A percentile compares a stretch with the other conserved stretches of the same genome.
Conservation (phyloP, 192 early-diverging fungal species). For the Coemansia sp. region DNA sequence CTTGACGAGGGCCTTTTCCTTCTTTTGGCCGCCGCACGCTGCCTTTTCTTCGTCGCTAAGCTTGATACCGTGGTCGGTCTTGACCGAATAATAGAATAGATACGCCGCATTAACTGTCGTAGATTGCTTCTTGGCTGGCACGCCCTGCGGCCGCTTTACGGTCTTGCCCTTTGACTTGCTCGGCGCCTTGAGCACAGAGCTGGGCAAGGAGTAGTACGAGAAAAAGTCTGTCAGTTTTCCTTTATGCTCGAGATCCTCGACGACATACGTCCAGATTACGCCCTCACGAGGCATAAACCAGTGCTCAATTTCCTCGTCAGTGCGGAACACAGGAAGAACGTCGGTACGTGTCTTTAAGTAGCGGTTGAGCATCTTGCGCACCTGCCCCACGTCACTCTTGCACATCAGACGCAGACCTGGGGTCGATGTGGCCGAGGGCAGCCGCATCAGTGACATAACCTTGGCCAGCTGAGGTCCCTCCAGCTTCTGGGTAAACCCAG, state of each 20-base stretch:
- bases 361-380: slow-evolving; percentile 71
- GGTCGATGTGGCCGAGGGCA: slow-evolving; percentile 43
- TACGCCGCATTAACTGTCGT: slow-evolving; percentile 86
- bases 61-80: slow-evolving; percentile 38
- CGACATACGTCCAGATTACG: slow-evolving; percentile 95
- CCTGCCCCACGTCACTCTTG: slow-evolving; percentile 68
- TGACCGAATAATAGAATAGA: slow-evolving; percentile 86
- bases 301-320: slow-evolving; percentile 85
- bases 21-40: slow-evolving; percentile 40
- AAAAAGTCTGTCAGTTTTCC: slow-evolving; percentile 81
- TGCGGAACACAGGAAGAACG: slow-evolving; percentile 68
- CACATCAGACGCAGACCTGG: slow-evolving; percentile 81
- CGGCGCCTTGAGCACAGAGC: slow-evolving; percentile 76
- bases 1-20: slow-evolving; percentile 41
- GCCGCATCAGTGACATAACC: slow-evolving; percentile 14
- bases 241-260: slow-evolving; percentile 63
- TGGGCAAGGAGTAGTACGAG: slow-evolving; percentile 95
- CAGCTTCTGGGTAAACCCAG: slow-evolving; percentile 82
- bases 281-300: slow-evolving; percentile 82
- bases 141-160: slow-evolving; percentile 4
- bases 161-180: slow-evolving; percentile 28
- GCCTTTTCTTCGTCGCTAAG: slow-evolving; percentile 38
- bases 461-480: slow-evolving; percentile 29
- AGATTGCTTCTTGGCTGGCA: slow-evolving; percentile 1
- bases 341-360: slow-evolving; percentile 65